Conservation (phyloP, 1,139 yeast species). For the Diutina catenulata region DNA sequence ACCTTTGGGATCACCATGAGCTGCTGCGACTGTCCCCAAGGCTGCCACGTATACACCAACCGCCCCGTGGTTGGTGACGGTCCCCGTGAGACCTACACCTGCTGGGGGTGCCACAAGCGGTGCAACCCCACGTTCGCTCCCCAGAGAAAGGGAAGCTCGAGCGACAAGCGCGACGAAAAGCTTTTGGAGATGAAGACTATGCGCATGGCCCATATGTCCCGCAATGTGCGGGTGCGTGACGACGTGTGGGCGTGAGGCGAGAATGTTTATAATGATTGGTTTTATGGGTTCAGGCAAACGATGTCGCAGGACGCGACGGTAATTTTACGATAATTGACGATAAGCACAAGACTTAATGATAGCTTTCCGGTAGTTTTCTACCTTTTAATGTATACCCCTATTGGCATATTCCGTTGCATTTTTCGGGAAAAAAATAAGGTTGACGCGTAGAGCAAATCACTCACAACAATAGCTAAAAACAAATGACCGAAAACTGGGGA, state of each 20-base stretch:
- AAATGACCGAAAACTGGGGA: too few species aligned
- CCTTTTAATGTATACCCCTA: too few species aligned
- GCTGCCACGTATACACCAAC: constrained; percentile 4
- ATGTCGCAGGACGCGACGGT: too few species aligned
- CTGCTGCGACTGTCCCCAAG: constrained; percentile 3
- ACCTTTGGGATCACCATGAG: background rate
- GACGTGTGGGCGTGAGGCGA: constrained; percentile 4
- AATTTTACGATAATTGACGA: too few species aligned
- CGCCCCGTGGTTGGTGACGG: background rate
- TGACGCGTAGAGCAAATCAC: too few species aligned
- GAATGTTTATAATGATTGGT: too few species aligned
- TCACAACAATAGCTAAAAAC: too few species aligned
- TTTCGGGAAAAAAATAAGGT: too few species aligned
- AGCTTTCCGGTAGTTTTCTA: too few species aligned
- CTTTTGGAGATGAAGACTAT: constrained; percentile 4
- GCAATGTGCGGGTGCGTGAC: constrained; percentile 1
- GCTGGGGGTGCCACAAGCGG: constrained; percentile 5
- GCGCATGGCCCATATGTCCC: constrained; percentile 1
- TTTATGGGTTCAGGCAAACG: too few species aligned
- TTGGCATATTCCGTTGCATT: too few species aligned
- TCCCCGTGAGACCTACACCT: constrained; percentile 3
- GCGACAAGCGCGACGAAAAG: constrained; percentile 1
- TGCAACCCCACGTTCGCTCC: constrained; percentile 5
- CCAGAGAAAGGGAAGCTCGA: background rate
- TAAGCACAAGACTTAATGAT: too few species aligned